Evolutionary conservation across 83 land plant genomes (phyloP), one percentile per base, ranked within the genome.

Genomic region (Picea abies): DNA sequence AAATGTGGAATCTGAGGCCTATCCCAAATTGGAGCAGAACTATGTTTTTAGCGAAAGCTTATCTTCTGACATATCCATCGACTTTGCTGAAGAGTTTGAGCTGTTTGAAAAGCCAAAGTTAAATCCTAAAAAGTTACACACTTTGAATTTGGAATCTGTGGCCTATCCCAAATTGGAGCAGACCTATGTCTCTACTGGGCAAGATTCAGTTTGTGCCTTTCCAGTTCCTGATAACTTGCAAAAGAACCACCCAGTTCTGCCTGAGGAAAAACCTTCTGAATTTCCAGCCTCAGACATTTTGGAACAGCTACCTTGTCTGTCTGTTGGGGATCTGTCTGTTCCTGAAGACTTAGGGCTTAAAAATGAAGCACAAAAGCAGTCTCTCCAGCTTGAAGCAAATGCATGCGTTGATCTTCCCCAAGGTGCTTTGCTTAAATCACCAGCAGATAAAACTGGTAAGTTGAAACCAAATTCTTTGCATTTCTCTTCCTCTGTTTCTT

Each of bases 71-170:
- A 44, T 66, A 41, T 32, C 47, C 39, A 56, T 41, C 35, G 82
- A 41, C 66, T 63, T 66, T 61, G 75, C 17, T 8, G 82, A 63
- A 63, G 78, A 80, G 52, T 78, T 78, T 56, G 49, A n/a, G 20
- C 14, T 78, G 26, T 25, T 52, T 49, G 79, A 78, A 60, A 58
- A 78, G 37, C 16, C 79, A 25, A 78, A 78, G 39, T 52, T 29
- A 56, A 52, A 78, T 58, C 39, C 20, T 23, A 52, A 78, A 29
- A 58, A 78, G 68, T 65, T 4, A 65, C 10, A 20, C 68, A 65
- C 68, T 49, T 49, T 49, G 56, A 49, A 49, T 8, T 10, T 49
- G 11, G 56, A 49, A 49, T 49, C 56, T 49, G 56, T 49, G 12
- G 3, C 12, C 56, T 49, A 9, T 49, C 56, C 56, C 56, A 49